Percentiles rank a stretch among this genome's conserved stretches.
Evolutionary conservation across 768 basidiomycete species (phyloP).

Genomic region (Boletus vermiculosoides): DNA sequence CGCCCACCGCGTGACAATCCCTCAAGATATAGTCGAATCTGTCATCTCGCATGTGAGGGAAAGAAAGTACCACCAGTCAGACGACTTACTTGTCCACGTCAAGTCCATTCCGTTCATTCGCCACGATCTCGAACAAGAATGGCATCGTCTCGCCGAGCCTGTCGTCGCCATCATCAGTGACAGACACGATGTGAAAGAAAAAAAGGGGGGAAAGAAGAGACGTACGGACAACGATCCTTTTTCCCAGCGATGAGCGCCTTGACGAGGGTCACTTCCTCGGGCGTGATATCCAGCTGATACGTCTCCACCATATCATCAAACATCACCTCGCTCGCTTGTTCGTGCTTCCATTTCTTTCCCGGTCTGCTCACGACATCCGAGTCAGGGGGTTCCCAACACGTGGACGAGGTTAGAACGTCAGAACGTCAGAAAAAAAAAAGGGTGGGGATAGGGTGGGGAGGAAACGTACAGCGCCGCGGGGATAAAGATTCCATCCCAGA

Average conservation of each 20-base stretch:
- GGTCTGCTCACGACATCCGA: slow-evolving; percentile 39
- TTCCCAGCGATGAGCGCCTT: slow-evolving; percentile 80
- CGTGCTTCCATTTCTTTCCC: slow-evolving; percentile 62
- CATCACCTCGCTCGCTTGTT: slow-evolving; percentile 82
- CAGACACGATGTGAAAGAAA: not conserved
- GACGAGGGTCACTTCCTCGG: slow-evolving; percentile 56
- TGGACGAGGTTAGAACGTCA: not conserved
- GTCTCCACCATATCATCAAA: slow-evolving; percentile 63
- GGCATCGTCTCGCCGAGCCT: slow-evolving; percentile 50
- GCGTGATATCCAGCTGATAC: slow-evolving; percentile 49
- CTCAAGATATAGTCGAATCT: slow-evolving; percentile 84
- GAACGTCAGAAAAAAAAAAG: not conserved
- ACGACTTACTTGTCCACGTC: slow-evolving; percentile 76
- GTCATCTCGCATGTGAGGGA: not conserved
- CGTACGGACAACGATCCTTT: slow-evolving; percentile 48
- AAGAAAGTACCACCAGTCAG: not conserved
- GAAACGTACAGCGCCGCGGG: slow-evolving; percentile 62
- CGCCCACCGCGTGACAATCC: slow-evolving; percentile 71
- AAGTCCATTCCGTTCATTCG: slow-evolving; percentile 76
- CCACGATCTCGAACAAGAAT: slow-evolving; percentile 83
- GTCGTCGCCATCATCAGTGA: not conserved
- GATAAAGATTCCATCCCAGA: slow-evolving; percentile 77
- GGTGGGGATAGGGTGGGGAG: not conserved
- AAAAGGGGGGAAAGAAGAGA: slow-evolving; percentile 3
- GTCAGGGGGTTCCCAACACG: too few relatives aligned